Conservation (phyloP, 2,329 filamentous ascomycete species). For the Ceratocystiopsis brevicomis region DNA sequence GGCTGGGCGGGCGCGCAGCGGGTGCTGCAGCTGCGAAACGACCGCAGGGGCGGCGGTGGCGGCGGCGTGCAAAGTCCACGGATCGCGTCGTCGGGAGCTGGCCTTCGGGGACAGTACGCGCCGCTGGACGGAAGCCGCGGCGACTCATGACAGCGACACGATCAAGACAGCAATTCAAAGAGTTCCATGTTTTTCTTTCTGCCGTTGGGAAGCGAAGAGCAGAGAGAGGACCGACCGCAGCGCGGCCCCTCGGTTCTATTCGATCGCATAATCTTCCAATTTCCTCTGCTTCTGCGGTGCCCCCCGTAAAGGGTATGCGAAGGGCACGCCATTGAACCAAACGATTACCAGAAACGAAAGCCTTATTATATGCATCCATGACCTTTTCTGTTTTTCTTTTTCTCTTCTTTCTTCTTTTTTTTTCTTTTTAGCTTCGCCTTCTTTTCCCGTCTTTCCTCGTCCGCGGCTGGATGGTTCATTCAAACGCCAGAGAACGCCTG, state of each 20-base stretch:
- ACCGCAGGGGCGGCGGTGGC: not conserved
- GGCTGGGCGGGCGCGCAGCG: slow-evolving; percentile 39
- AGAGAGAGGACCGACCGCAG: too few relatives aligned
- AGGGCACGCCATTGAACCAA: too few relatives aligned
- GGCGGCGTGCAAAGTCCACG: slow-evolving; percentile 1
- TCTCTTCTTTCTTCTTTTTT: not conserved
- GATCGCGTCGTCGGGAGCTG: slow-evolving; percentile 1
- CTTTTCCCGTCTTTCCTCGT: too few relatives aligned
- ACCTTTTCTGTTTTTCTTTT: not conserved
- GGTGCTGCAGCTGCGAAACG: slow-evolving; percentile 23
- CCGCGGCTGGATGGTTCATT: not conserved
- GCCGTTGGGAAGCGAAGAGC: too few relatives aligned
- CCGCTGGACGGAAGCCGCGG: slow-evolving; percentile 2
- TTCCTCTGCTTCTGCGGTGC: too few relatives aligned
- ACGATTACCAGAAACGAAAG: too few relatives aligned
- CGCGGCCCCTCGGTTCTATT: too few relatives aligned
- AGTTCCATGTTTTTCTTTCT: not conserved
- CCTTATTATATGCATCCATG: too few relatives aligned
- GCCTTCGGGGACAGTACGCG: slow-evolving; percentile 7
- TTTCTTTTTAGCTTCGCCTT: too few relatives aligned
- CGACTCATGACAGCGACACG: not conserved
- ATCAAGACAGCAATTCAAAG: not conserved
- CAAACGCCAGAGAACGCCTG: not conserved
- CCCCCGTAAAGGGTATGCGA: too few relatives aligned
- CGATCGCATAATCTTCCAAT: too few relatives aligned